Conservation (phyloP, 495 filamentous ascomycete genomes). For the Annulohypoxylon nitens region DNA sequence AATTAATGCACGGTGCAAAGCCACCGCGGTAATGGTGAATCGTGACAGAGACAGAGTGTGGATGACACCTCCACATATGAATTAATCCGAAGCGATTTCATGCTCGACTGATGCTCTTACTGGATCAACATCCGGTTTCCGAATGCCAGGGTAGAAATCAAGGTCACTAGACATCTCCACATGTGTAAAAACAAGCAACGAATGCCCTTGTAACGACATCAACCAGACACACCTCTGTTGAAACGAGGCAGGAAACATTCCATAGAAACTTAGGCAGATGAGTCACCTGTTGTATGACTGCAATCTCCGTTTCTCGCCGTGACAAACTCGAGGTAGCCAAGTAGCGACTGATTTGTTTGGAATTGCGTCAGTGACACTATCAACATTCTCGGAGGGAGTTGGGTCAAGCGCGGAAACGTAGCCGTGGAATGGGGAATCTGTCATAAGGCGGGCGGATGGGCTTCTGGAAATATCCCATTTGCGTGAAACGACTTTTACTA, state of each 20-base stretch:
- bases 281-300: conserved; percentile 45
- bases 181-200: conserved; percentile 14
- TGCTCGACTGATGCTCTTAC: not conserved
- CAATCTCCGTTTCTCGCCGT: conserved; percentile 36
- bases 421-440: conserved; percentile 30
- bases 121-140: conserved; percentile 23
- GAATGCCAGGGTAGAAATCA: conserved; percentile 17
- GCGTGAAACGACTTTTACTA: conserved; percentile 29
- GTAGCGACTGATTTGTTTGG: conserved; percentile 35
- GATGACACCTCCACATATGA: conserved; percentile 7
- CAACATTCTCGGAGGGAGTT: conserved; percentile 37
- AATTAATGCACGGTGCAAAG: conserved; percentile 20
- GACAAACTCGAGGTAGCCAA: conserved; percentile 13
- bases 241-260: conserved; percentile 35
- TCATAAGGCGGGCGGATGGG: conserved; percentile 16
- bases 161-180: conserved; percentile 13
- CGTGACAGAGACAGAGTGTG: conserved; percentile 3
- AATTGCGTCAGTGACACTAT: conserved; percentile 46
- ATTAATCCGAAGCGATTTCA: conserved; percentile 20
- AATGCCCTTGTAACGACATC: conserved; percentile 11
- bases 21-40: conserved; percentile 6
- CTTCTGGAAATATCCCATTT: conserved; percentile 42
- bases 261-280: conserved; percentile 8
- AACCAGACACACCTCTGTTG: not conserved
- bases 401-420: conserved; percentile 15